Base-by-base conservation (phyloP, 202 grass and related monocot species). In the Cymbopogon flexuosus region DNA sequence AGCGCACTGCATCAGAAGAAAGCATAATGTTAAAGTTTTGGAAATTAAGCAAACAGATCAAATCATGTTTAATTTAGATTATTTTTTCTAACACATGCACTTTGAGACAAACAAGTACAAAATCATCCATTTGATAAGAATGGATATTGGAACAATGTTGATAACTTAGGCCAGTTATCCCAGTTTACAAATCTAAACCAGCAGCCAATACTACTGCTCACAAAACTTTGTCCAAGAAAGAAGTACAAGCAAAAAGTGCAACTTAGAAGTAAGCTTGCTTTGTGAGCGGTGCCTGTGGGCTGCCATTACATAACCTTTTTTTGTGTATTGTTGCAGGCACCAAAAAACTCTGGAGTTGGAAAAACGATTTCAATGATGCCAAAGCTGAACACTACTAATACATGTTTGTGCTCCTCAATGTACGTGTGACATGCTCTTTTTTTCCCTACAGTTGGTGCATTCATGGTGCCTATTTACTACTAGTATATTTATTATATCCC, bases 1-100 rank as follows among this genome's bases (percentile, higher is more conserved):
- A 98, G 81, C 13, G 96, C 88, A 78, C 96, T 98, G 92, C 79
- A 91, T 84, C 78, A 80, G 27, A 87, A 83, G 62, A 79, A 88
- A 85, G 66, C 10, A 72, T 81, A 52, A 79, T 41, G 60, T 24
- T 56, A 49, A 89, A 34, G 5, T 40, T 84, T 3, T 60, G 30
- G 1, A 31, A 70, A 70, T 6, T 60, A 49, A 39, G 22, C 11
- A 64, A 73, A 73, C 2, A 67, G 73, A 62, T 66, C 14, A 77
- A 45, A 13, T 65, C 15, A 72, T 12, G 27, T 27, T 27, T 27
- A 27, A 27, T 27, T 27, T 27, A 27, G 27, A 27, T 27, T 27
- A 27, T 27, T 27, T 27, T 27, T 27, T 2, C 27, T 27, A 27
- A 27, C 27, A 30, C 16, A 30, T 60, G 8, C 54, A 51, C 5